Evolutionary conservation across 257 asterid genomes (phyloP), one percentile per base, ranked within the genome.

Genomic region (Solanum etuberosum): DNA sequence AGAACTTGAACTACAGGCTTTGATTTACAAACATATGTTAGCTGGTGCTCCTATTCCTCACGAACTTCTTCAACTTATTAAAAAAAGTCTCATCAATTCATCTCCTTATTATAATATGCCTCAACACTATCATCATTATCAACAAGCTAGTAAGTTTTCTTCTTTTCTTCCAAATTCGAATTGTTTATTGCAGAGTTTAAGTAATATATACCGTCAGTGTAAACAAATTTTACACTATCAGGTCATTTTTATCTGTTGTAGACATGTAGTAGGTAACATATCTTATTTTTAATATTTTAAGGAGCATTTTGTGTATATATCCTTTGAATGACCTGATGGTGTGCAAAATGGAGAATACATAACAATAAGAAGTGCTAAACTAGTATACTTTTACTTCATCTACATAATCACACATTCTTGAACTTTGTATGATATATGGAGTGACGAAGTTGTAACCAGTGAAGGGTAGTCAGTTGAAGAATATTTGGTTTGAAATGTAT

Each of bases 1-100:
- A 91, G 99, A 96, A 84, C 97, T 96, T 78, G 98, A 96, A 87
- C 89, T 96, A 20, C 98, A 96, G 91, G 98, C 98, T 40, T 86
- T 95, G 95, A 95, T 96, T 76, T 95, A 88, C 91, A 90, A 98
- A 85, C 98, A 96, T 74, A 94, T 96, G 96, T 88, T 92, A 25
- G 93, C 93, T 87, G 99, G 98, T 29, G 95, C 96, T 31, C 88
- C 94, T 87, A 90, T 97, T 86, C 98, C 99, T n/a, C 88, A 88
- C 27, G 95, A 95, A 67, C 93, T 97, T n/a, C 94, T 97, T 31
- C 93, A 92, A 87, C 93, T 94, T 35, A 91, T 97, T 65, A 90
- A 94, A 91, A 97, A 95, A 87, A 95, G 95, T 91, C 90, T 93
- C 86, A 35, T 93, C 37, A 87, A 65, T 88, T 65, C 94, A n/a